Evolutionary conservation across 2,329 filamentous ascomycete species (phyloP), one percentile per base, ranked within the genome.

Genomic region (Mollisia scopiformis): DNA sequence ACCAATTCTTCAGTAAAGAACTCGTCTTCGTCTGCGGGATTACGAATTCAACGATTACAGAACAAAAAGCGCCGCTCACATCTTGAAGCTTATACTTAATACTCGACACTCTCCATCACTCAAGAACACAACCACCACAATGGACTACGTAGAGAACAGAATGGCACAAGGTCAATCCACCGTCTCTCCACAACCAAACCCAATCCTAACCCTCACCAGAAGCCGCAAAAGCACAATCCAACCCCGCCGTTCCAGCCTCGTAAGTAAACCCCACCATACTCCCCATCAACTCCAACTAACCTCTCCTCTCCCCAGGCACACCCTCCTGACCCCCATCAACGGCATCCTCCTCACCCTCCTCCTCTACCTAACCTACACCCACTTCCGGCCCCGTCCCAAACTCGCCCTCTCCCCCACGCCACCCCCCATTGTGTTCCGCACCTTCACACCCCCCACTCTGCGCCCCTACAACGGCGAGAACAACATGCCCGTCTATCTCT

Each of bases 381-480:
- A 84, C 66, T 74, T 86, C 68, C 80, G 81, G 54, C 82, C 84
- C 2, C 71, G 79, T 13, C 70, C 80, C n/a, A 74, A 78, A 6
- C 68, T 80, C 3, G 65, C 73, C 7, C 75, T 88, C 28, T 80
- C 84, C 47, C 79, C 80, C 64, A 79, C 85, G 47, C 75, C 83
- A 6, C 80, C 86, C 0, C 81, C 87, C 55, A 78, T 80, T 68
- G 84, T 90, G 69, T 90, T 89, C 80, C 78, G 78, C 60, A 88
- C 83, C 58, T 90, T 92, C 80, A 94, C 88, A 14, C 91, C 91
- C 25, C 87, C 80, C 43, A 92, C 91, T 3, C 87, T 99, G n/a
- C 84, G 92, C 30, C 90, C 92, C 31, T 94, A 88, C 83, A 93
- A 94, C 78, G 95, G 95, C 74, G 79, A 82, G 57, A 83, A 90